Evolutionary conservation across 768 basidiomycete genomes (phyloP), one percentile per base, ranked within the genome.

Genomic region (Hypsizygus marmoreus): DNA sequence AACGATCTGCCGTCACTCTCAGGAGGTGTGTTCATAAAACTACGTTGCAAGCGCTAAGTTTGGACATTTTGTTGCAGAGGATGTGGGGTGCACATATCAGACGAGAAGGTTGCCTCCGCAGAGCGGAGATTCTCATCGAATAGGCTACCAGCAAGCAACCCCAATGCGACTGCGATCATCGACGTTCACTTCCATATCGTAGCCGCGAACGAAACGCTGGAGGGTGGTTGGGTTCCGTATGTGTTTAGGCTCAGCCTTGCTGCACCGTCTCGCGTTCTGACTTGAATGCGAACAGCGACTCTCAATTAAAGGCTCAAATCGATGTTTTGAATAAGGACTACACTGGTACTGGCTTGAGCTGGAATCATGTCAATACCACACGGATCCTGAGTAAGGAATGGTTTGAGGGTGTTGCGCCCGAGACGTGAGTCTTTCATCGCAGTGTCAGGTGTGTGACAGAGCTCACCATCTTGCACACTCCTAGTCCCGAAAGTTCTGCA

Each of bases 151-250:
- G 50, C 62, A 10, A 50, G 57, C 19, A 34, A 53, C 5, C 55
- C 64, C 22, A 64, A 67, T 37, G 54, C 60, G 3, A 67, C 60
- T 6, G 56, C 61, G 1, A 59, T 54, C 20, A 49, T 76, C n/a
- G 59, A 69, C 25, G 63, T 76, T 17, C 72, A 73, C 56, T 74
- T 71, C 59, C 71, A 77, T 47, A 68, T 77, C 46, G 66, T 79
- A 53, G 66, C 58, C 54, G 58, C 68, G 47, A 71, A 73, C 50
- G 47, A 61, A 40, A 71, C 73, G 4, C 23, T 51, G 6, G 60
- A 60, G 32, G 73, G 72, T 4, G 75, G 75, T 20, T 70, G 64
- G 50, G 53, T 75, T 20, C 59, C 75, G 69, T 74, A 55, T 43
- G 72, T 58, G 6, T n/a, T n/a, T n/a, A n/a, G n/a, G 3, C 14